Percentiles rank a stretch among this genome's conserved stretches.
Conservation (phyloP, 805 yeast genomes). For the Candida nonsorbophila region DNA sequence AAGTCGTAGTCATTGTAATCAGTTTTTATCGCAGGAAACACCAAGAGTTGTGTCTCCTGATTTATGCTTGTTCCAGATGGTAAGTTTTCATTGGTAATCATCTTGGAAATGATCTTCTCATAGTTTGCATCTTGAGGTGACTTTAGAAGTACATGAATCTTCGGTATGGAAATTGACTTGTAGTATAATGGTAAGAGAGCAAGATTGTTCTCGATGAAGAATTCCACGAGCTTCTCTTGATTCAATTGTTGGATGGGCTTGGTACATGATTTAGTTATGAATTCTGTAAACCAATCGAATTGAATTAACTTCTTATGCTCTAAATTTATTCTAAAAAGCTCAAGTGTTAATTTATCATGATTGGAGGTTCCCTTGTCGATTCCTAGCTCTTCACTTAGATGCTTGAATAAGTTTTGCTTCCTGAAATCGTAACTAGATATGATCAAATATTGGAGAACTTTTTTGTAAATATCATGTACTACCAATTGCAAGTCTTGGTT, state of each 20-base stretch:
- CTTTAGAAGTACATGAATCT: conserved; percentile 14
- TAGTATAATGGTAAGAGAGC: conserved; percentile 24
- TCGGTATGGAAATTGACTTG: conserved; percentile 16
- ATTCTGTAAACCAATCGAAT: conserved; percentile 8
- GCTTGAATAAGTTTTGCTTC: conserved; percentile 17
- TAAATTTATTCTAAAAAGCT: neutral
- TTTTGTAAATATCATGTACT: conserved; percentile 12
- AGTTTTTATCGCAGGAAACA: conserved; percentile 10
- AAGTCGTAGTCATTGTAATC: neutral
- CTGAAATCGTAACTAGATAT: conserved; percentile 30
- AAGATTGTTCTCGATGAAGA: conserved; percentile 27
- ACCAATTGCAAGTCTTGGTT: conserved; percentile 2
- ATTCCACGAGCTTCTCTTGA: conserved; percentile 10
- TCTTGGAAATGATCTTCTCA: conserved; percentile 23
- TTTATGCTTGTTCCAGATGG: conserved; percentile 25
- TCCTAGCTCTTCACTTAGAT: too few species aligned
- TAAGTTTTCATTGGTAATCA: conserved; percentile 30
- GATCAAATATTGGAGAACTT: conserved; percentile 25
- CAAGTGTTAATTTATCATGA: neutral
- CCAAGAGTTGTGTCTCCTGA: conserved; percentile 21
- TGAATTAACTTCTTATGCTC: conserved; percentile 12
- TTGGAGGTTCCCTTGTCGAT: neutral
- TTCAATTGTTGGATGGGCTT: conserved; percentile 8
- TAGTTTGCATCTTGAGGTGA: conserved; percentile 10
- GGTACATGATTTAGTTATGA: conserved; percentile 4